A percentile compares a stretch with the other conserved stretches of the same genome.
Evolutionary conservation across 768 basidiomycete species (phyloP).

Genomic region (Podaxis sp.): DNA sequence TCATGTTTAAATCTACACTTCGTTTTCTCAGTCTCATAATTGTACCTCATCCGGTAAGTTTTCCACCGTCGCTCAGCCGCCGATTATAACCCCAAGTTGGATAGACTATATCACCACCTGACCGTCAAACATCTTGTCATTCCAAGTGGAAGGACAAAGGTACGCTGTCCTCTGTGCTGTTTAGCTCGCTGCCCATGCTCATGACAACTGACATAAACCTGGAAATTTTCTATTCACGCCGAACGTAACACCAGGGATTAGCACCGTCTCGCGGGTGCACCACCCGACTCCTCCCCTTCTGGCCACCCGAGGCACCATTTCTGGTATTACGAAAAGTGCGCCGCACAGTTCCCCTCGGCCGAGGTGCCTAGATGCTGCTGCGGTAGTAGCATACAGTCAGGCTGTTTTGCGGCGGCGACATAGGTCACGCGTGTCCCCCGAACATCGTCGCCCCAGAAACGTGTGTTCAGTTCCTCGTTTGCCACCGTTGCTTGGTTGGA

Average conservation of each 20-base stretch:
- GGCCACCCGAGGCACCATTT: background rate
- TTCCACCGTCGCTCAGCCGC: background rate
- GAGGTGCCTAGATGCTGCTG: background rate
- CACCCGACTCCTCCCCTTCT: background rate
- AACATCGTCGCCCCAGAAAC: slow-evolving; percentile 2
- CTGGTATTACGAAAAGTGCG: background rate
- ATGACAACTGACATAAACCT: background rate
- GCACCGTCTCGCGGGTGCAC: background rate
- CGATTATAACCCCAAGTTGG: background rate
- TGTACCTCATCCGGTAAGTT: slow-evolving; percentile 6
- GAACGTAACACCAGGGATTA: background rate
- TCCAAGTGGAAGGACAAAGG: background rate
- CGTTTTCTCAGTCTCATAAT: slow-evolving; percentile 5
- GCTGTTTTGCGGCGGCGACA: background rate
- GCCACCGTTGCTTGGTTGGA: background rate
- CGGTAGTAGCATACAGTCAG: background rate
- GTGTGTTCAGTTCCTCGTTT: background rate
- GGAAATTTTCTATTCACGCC: background rate
- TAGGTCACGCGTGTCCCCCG: background rate
- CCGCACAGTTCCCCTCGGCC: background rate
- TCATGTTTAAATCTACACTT: slow-evolving; percentile 2
- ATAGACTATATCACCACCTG: slow-evolving; percentile 1
- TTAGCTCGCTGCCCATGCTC: background rate
- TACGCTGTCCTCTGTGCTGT: background rate
- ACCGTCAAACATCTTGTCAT: background rate